Percentiles rank a stretch among this genome's conserved stretches.
Evolutionary conservation across 2,329 filamentous ascomycete genomes (phyloP).

Genomic region (Cercospora sp.): DNA sequence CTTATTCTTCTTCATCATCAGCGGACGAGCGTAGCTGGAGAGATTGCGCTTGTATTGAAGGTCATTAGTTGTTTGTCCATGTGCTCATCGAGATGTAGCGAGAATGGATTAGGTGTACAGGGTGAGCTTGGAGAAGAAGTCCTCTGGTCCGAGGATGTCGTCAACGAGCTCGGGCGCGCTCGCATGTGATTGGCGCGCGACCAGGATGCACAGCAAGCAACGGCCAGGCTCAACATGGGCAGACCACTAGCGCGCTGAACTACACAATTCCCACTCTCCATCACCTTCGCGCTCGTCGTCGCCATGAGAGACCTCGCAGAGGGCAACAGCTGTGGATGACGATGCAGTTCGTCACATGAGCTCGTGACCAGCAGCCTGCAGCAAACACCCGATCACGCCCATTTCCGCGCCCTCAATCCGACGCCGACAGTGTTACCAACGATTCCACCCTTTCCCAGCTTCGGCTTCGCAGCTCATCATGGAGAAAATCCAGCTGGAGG

Average conservation of each 20-base stretch:
- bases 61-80: background rate
- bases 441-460: background rate
- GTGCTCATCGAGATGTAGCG: background rate
- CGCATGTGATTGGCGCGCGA: conserved; percentile 7
- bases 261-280: background rate
- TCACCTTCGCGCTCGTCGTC: background rate
- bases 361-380: conserved; percentile 3
- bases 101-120: background rate
- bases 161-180: conserved; percentile 7
- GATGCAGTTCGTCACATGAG: background rate
- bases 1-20: background rate
- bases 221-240: background rate
- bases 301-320: background rate
- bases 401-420: background rate
- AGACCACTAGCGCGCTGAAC: background rate
- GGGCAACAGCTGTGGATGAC: conserved; percentile 10
- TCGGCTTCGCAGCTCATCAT: conserved; percentile 10
- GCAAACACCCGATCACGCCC: background rate
- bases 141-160: conserved; percentile 5
- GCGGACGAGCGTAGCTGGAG: background rate
- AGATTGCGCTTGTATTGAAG: background rate
- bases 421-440: background rate
- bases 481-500: conserved; percentile 44
- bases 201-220: background rate
- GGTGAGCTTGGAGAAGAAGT: background rate